A percentile compares a stretch with the other conserved stretches of the same genome.
These are phyloP conservation scores for Prototheca cutis DNA, from an alignment of 163 green algal genomes.

Conservation along the genomic window DNA sequence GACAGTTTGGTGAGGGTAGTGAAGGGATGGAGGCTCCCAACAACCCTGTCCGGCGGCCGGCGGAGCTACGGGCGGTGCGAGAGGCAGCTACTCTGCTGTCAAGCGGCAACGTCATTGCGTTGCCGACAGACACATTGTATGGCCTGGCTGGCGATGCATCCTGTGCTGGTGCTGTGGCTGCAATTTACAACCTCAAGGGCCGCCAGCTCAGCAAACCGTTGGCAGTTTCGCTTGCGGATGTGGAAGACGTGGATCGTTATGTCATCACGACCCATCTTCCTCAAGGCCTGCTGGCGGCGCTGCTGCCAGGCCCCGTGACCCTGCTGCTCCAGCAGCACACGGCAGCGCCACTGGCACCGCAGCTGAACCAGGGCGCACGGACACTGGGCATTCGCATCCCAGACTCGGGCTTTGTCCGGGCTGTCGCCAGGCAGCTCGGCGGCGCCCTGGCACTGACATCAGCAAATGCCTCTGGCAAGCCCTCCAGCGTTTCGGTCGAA, in stretches of 20 bases:
- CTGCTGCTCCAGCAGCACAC: conserved; percentile 38
- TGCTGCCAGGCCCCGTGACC: conserved; percentile 67
- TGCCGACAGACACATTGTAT: conserved; percentile 68
- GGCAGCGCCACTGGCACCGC: conserved; percentile 26
- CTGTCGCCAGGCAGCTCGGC: conserved; percentile 34
- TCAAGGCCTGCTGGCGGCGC: conserved; percentile 39
- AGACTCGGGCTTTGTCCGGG: conserved; percentile 41
- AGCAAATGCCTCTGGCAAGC: conserved; percentile 54
- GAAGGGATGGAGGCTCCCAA: too few species aligned
- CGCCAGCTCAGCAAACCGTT: conserved; percentile 27
- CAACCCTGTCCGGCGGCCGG: conserved; percentile 22
- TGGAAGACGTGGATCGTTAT: conserved; percentile 31
- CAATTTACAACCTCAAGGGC: conserved; percentile 53
- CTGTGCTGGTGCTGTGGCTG: conserved; percentile 26
- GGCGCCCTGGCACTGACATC: conserved; percentile 55
- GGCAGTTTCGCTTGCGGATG: conserved; percentile 40
- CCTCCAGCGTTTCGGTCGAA: conserved; percentile 23
- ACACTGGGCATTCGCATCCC: conserved; percentile 53
- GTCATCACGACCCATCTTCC: conserved; percentile 40
- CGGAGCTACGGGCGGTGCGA: conserved; percentile 15
- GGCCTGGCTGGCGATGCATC: conserved; percentile 44
- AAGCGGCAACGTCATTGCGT: conserved; percentile 21
- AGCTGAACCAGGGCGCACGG: conserved; percentile 28
- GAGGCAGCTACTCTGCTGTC: conserved; percentile 22
- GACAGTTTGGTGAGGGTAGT: too few species aligned